Conservation (phyloP, 768 basidiomycete species). For the Tulasnella sp. region DNA sequence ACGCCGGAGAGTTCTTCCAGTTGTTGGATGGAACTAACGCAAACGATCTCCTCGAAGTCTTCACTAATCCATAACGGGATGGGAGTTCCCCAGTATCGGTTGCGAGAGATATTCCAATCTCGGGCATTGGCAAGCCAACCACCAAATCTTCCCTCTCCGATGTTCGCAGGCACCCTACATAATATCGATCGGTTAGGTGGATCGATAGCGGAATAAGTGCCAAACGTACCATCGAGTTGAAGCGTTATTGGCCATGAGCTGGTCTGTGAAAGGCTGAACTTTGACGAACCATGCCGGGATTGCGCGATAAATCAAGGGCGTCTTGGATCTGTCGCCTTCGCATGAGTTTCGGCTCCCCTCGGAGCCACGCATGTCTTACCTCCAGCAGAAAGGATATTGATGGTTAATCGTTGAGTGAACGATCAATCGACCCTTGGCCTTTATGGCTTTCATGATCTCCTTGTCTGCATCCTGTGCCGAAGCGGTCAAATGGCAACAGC, state of each 20-base stretch:
- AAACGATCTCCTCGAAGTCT: conserved; percentile 87
- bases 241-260: conserved; percentile 85
- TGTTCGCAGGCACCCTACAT: conserved; percentile 77
- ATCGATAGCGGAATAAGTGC: conserved; percentile 20
- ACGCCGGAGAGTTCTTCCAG: conserved; percentile 79
- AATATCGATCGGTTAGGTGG: conserved; percentile 9
- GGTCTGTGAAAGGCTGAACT: conserved; percentile 74
- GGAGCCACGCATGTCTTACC: conserved; percentile 40
- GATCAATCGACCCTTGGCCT: conserved; percentile 78
- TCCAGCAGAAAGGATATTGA: conserved; percentile 97
- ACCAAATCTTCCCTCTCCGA: conserved; percentile 89
- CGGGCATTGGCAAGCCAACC: conserved; percentile 98
- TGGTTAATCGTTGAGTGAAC: conserved; percentile 82
- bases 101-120: conserved; percentile 98
- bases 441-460: conserved; percentile 83
- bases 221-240: conserved; percentile 68
- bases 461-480: conserved; percentile 74
- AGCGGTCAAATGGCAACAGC: not conserved
- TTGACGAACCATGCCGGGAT: conserved; percentile 95
- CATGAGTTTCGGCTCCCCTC: conserved; percentile 1
- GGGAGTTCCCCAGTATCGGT: conserved; percentile 98
- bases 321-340: conserved; percentile 59
- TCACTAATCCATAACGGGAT: conserved; percentile 95
- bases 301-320: conserved; percentile 91
- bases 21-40: conserved; percentile 80